Conservation (phyloP, 2,329 filamentous ascomycete species). For the Diaporthe velutina region DNA sequence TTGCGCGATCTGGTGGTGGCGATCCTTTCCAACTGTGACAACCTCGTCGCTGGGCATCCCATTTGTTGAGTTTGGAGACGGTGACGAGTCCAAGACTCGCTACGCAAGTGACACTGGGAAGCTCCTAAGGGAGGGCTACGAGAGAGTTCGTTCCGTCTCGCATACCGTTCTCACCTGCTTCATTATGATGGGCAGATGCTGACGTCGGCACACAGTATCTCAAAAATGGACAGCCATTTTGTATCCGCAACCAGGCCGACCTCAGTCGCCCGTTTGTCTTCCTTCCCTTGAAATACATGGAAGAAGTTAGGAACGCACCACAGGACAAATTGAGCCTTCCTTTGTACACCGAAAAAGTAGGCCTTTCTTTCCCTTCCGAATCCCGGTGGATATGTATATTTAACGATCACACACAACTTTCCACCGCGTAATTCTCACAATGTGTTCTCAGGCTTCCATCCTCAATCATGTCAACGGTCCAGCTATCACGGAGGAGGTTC, state of each 20-base stretch:
- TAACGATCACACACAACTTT: not conserved
- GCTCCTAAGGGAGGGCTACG: conserved; percentile 20
- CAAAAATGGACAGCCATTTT: conserved; percentile 12
- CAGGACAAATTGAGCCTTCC: conserved; percentile 27
- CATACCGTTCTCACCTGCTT: not conserved
- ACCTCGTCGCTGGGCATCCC: too few species aligned
- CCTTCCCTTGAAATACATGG: not conserved
- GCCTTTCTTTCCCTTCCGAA: too few species aligned
- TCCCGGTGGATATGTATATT: too few species aligned
- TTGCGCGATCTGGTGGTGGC: too few species aligned
- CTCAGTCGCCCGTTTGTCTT: conserved; percentile 3
- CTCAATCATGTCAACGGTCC: conserved; percentile 11
- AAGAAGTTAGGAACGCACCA: conserved; percentile 27
- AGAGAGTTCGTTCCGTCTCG: not conserved
- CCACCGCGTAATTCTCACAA: not conserved
- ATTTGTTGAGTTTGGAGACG: too few species aligned
- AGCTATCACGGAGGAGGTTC: conserved; percentile 26
- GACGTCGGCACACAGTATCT: not conserved
- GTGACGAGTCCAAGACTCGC: too few species aligned
- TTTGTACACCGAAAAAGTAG: conserved; percentile 1
- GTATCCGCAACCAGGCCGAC: not conserved
- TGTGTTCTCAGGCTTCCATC: not conserved
- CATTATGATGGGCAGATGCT: too few species aligned
- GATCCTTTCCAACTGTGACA: too few species aligned
- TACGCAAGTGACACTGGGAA: conserved; percentile 22